Percentiles rank a stretch among this genome's conserved stretches.
These are phyloP conservation scores for Aspergillus cavernicola DNA, from an alignment of 495 filamentous ascomycete genomes.

Conservation along the genomic window DNA sequence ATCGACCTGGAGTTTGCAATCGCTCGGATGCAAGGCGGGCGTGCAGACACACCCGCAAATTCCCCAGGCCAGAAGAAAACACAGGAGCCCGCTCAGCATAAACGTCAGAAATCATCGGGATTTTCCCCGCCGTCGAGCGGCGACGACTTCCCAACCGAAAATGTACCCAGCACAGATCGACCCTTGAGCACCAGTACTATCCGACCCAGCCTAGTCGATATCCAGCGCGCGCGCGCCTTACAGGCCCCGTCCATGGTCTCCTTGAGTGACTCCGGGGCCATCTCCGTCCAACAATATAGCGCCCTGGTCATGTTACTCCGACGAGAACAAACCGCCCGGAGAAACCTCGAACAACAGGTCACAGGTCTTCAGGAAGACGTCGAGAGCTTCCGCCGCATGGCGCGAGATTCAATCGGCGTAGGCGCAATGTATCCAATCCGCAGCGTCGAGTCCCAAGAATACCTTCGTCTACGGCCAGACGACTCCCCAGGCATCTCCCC, in stretches of 20 bases:
- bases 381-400: constrained; percentile 34
- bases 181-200: constrained; percentile 42
- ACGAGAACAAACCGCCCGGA: constrained; percentile 52
- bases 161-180: constrained; percentile 19
- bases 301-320: constrained; percentile 52
- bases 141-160: constrained; percentile 7
- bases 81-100: constrained; percentile 16
- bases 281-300: constrained; percentile 57
- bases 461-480: constrained; percentile 27
- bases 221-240: constrained; percentile 25
- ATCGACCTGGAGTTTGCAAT: constrained; percentile 55
- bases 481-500: constrained; percentile 16
- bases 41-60: constrained; percentile 18
- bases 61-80: constrained; percentile 17
- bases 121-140: constrained; percentile 17
- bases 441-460: constrained; percentile 33
- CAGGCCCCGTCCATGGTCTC: constrained; percentile 35
- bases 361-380: constrained; percentile 49
- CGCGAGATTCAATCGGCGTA: constrained; percentile 31
- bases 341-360: constrained; percentile 51
- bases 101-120: constrained; percentile 23
- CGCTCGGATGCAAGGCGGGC: constrained; percentile 46
- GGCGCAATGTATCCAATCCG: constrained; percentile 38
- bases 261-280: constrained; percentile 28
- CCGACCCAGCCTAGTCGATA: constrained; percentile 26